Percentiles rank a stretch among this genome's conserved stretches.
phyloP scores from a whole-genome alignment of 805 yeast genomes.

The Candida tallmaniae region DNA sequence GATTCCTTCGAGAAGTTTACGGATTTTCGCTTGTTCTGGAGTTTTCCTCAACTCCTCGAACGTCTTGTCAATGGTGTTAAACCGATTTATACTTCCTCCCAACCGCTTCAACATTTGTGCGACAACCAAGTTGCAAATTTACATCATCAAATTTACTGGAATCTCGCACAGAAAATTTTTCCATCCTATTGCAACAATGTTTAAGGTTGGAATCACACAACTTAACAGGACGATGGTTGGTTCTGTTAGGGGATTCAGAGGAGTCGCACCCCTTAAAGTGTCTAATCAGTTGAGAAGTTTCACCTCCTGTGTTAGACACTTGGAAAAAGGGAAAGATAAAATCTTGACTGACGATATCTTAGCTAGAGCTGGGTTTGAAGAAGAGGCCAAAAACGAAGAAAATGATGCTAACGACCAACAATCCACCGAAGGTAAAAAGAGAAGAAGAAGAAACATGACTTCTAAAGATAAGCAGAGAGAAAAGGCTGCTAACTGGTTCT shows the following conservation, averaged over 20 bases:
- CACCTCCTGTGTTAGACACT: not conserved
- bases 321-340: slow-evolving; percentile 17
- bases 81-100: not conserved
- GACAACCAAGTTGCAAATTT: not conserved
- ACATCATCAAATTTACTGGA: too few species aligned
- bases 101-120: not conserved
- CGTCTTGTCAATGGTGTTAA: slow-evolving; percentile 7
- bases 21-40: slow-evolving; percentile 18
- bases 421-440: slow-evolving; percentile 9
- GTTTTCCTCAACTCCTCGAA: slow-evolving; percentile 15
- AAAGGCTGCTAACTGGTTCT: slow-evolving; percentile 69
- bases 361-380: slow-evolving; percentile 79
- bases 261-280: too few species aligned
- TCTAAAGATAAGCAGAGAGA: slow-evolving; percentile 81
- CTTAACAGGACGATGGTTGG: not conserved
- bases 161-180: slow-evolving; percentile 3
- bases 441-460: slow-evolving; percentile 53
- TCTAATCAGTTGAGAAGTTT: not conserved
- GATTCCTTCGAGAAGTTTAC: slow-evolving; percentile 20
- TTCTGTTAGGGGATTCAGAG: too few species aligned
- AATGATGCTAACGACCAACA: slow-evolving; percentile 11
- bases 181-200: slow-evolving; percentile 1
- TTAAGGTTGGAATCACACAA: slow-evolving; percentile 2
- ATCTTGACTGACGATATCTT: slow-evolving; percentile 78
- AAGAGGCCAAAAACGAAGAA: slow-evolving; percentile 16